Evolutionary conservation across 768 basidiomycete genomes (phyloP).

Genomic region (Mycena rosella): DNA sequence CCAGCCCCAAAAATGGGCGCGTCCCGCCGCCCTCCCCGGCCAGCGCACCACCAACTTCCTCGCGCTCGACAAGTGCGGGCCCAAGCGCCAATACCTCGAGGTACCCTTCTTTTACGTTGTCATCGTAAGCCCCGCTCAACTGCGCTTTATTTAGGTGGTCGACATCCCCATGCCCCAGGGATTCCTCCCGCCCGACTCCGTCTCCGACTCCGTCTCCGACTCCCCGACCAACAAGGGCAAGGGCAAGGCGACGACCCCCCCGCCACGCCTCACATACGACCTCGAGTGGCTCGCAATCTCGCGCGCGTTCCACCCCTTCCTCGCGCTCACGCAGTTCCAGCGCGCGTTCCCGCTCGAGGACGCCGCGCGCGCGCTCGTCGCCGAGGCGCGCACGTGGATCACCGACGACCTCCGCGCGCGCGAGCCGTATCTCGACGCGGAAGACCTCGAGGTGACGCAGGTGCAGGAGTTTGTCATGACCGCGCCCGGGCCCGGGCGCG

Average conservation of each 20-base stretch:
- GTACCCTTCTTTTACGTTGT: slow-evolving; percentile 53
- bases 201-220: slow-evolving; percentile 26
- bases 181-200: neutral
- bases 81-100: slow-evolving; percentile 83
- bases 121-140: no score
- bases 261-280: slow-evolving; percentile 76
- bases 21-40: slow-evolving; percentile 23
- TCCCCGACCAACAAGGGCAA: slow-evolving; percentile 5
- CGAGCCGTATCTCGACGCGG: slow-evolving; percentile 41
- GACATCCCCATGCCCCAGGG: slow-evolving; percentile 64
- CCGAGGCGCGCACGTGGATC: slow-evolving; percentile 80
- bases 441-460: slow-evolving; percentile 55
- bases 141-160: slow-evolving; percentile 69
- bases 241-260: slow-evolving; percentile 38
- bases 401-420: slow-evolving; percentile 61
- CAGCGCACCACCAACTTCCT: slow-evolving; percentile 71
- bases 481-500: slow-evolving; percentile 66
- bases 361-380: slow-evolving; percentile 67
- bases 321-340: slow-evolving; percentile 69
- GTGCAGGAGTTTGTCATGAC: slow-evolving; percentile 80
- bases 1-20: slow-evolving; percentile 16
- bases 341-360: slow-evolving; percentile 71
- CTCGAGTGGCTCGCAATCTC: slow-evolving; percentile 96
- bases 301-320: slow-evolving; percentile 85
- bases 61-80: slow-evolving; percentile 93